Conservation (phyloP, 2,329 filamentous ascomycete genomes). For the Cylindrodendrum hubeiense region DNA sequence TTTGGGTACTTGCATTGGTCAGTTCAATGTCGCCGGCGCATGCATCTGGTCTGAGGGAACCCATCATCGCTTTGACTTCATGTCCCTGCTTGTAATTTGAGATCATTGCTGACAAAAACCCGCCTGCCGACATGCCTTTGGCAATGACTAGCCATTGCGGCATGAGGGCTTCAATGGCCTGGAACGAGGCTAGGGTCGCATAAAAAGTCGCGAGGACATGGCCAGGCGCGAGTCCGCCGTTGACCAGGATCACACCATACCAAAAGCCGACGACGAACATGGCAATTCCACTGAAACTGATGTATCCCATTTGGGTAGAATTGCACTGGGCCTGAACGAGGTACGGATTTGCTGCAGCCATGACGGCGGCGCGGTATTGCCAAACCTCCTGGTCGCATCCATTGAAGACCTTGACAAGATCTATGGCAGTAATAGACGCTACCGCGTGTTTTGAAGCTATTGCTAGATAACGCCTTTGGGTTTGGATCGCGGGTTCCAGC, state of each 20-base stretch:
- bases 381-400: slow-evolving; percentile 77
- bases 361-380: slow-evolving; percentile 72
- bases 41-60: slow-evolving; percentile 46
- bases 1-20: slow-evolving; percentile 66
- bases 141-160: slow-evolving; percentile 83
- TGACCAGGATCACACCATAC: slow-evolving; percentile 81
- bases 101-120: slow-evolving; percentile 67
- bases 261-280: slow-evolving; percentile 94
- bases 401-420: slow-evolving; percentile 89
- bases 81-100: slow-evolving; percentile 34
- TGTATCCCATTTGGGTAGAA: slow-evolving; percentile 78
- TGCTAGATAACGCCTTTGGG: slow-evolving; percentile 76
- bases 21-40: slow-evolving; percentile 79
- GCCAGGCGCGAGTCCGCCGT: slow-evolving; percentile 70
- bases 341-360: slow-evolving; percentile 72
- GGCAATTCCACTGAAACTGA: slow-evolving; percentile 79
- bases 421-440: slow-evolving; percentile 79
- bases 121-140: slow-evolving; percentile 82
- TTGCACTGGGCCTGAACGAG: slow-evolving; percentile 76
- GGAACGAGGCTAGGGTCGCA: slow-evolving; percentile 80
- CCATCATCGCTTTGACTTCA: slow-evolving; percentile 4
- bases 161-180: slow-evolving; percentile 79
- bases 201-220: slow-evolving; percentile 88
- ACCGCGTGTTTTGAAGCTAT: slow-evolving; percentile 78
- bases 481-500: slow-evolving; percentile 74